These are phyloP conservation scores for Geosmithia flava DNA, from an alignment of 2,329 filamentous ascomycete genomes.

Conservation along the genomic window DNA sequence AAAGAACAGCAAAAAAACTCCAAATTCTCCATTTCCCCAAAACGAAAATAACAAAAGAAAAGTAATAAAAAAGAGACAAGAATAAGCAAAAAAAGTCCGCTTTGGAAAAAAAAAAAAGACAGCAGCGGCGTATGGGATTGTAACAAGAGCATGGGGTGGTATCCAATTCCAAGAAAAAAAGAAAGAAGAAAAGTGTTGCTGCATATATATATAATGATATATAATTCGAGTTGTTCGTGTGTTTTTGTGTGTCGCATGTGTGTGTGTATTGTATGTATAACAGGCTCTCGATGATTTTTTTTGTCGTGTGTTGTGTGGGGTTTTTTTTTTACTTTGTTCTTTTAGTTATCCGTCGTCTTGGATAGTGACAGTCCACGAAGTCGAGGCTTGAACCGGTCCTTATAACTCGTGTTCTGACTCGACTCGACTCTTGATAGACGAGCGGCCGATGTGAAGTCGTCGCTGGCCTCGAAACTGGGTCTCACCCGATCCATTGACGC, in stretches of 20 bases:
- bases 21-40: not conserved
- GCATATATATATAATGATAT: not conserved
- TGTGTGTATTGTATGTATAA: not conserved
- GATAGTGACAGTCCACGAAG: conserved; percentile 29
- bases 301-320: too few relatives aligned
- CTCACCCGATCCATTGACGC: conserved; percentile 78
- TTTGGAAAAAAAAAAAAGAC: too few relatives aligned
- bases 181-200: too few relatives aligned
- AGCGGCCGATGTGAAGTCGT: conserved; percentile 84
- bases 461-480: conserved; percentile 74
- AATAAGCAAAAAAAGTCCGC: too few relatives aligned
- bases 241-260: not conserved
- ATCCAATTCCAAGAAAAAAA: conserved; percentile 11
- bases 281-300: not conserved
- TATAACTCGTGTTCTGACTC: conserved; percentile 18
- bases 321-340: not conserved
- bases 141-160: conserved; percentile 6
- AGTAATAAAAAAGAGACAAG: not conserved
- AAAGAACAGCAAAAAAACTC: not conserved
- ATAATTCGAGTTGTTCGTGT: conserved; percentile 5
- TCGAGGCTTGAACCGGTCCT: conserved; percentile 19
- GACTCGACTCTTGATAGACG: conserved; percentile 77
- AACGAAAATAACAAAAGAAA: not conserved
- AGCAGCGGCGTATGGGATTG: too few relatives aligned
- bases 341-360: conserved; percentile 25